phyloP scores from a whole-genome alignment of 2,329 filamentous ascomycete species.

The Fonsecaea erecta region DNA sequence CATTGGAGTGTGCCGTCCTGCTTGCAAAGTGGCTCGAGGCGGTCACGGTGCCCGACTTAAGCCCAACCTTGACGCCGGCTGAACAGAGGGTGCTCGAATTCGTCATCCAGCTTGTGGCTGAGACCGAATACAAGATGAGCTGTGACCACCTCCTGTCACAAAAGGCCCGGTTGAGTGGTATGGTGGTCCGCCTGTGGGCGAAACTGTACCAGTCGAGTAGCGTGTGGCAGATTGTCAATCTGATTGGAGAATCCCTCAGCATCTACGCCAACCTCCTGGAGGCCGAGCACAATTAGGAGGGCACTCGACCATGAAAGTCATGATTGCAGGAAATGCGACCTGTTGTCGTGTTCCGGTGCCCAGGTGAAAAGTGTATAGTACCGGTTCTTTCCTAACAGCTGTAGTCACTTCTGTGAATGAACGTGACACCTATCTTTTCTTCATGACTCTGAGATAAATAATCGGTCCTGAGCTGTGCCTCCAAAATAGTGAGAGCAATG shows the following conservation, averaged over 20 bases:
- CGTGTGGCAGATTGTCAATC: constrained; percentile 21
- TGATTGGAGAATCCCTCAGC: constrained; percentile 15
- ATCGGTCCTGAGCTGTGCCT: no score
- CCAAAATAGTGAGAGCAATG: no score
- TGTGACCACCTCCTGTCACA: constrained; percentile 3
- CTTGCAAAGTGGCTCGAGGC: constrained; percentile 49
- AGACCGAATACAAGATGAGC: constrained; percentile 15
- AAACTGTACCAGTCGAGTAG: constrained; percentile 21
- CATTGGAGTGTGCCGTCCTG: constrained; percentile 60
- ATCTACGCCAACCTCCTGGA: constrained; percentile 21
- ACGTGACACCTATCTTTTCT: background rate
- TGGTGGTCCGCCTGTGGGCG: constrained; percentile 18
- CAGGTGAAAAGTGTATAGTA: background rate
- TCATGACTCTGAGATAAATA: no score
- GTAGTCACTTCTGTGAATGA: background rate
- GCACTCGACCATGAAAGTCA: no score
- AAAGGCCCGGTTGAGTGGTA: constrained; percentile 8
- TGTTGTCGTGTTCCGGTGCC: background rate
- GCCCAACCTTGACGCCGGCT: background rate
- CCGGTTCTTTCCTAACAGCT: background rate
- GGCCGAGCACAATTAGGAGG: background rate
- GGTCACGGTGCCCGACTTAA: constrained; percentile 2
- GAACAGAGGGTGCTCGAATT: constrained; percentile 20
- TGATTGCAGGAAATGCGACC: background rate
- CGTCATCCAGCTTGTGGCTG: constrained; percentile 14